These are phyloP conservation scores for Agaricus subrufescens DNA, from an alignment of 768 basidiomycete species.

Conservation along the genomic window DNA sequence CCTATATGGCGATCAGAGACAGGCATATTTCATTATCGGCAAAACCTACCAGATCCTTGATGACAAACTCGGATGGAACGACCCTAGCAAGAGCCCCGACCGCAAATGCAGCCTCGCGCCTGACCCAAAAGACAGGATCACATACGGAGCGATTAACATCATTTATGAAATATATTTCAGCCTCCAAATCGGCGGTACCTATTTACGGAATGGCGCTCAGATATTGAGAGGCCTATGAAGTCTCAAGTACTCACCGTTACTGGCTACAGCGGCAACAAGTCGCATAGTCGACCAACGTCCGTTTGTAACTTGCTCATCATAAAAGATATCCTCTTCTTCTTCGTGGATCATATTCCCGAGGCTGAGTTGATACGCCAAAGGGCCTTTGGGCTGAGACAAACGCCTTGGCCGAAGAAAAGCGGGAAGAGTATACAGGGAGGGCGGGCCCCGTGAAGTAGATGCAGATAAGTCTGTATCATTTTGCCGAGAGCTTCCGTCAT, in stretches of 20 bases:
- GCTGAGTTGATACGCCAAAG: constrained; percentile 3
- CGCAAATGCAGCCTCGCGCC: constrained; percentile 84
- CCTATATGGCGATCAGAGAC: constrained; percentile 34
- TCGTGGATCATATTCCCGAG: constrained; percentile 9
- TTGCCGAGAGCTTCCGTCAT: background rate
- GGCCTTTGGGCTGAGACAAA: background rate
- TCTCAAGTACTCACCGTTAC: constrained; percentile 50
- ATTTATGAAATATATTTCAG: constrained; percentile 63
- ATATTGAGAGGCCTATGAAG: background rate
- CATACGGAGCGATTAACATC: constrained; percentile 67
- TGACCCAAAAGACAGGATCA: constrained; percentile 72
- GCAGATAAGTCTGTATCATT: background rate
- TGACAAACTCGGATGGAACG: constrained; percentile 69
- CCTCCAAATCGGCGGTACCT: constrained; percentile 40
- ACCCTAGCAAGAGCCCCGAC: constrained; percentile 86
- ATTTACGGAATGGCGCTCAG: constrained; percentile 19
- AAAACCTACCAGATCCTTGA: constrained; percentile 51
- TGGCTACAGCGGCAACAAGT: constrained; percentile 82
- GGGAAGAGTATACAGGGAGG: background rate
- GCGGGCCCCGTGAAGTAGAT: background rate
- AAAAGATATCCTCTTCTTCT: constrained; percentile 13
- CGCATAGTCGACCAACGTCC: constrained; percentile 92
- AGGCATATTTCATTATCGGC: background rate
- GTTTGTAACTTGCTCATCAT: constrained; percentile 62
- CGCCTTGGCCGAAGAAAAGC: background rate